phyloP scores from a whole-genome alignment of 2,329 filamentous ascomycete species.

The Exophiala aquamarina region DNA sequence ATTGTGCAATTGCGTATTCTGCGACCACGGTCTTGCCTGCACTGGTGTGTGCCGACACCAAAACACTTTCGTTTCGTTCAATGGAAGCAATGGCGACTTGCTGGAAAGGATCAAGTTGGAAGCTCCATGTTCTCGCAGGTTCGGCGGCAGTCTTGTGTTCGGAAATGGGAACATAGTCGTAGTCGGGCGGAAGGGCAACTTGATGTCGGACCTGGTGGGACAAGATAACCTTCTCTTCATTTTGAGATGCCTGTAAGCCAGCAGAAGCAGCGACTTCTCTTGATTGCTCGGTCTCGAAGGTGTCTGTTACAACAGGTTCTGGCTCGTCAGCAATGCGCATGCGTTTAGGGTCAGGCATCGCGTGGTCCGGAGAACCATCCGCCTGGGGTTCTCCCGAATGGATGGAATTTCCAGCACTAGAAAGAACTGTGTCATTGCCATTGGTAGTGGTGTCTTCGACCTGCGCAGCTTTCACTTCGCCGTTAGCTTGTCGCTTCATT shows the following conservation, averaged over 20 bases:
- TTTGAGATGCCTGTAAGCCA: slow-evolving; percentile 63
- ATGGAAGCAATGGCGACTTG: slow-evolving; percentile 92
- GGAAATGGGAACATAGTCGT: slow-evolving; percentile 92
- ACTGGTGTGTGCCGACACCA: slow-evolving; percentile 96
- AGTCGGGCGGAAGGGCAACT: slow-evolving; percentile 89
- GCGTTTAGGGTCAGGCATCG: slow-evolving; percentile 47
- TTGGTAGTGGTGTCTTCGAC: slow-evolving; percentile 2
- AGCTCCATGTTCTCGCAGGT: slow-evolving; percentile 80
- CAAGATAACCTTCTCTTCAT: slow-evolving; percentile 72
- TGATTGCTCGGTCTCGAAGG: slow-evolving; percentile 92
- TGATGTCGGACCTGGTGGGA: slow-evolving; percentile 99
- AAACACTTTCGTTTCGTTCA: slow-evolving; percentile 89
- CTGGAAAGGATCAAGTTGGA: slow-evolving; percentile 96
- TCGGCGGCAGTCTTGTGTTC: slow-evolving; percentile 87
- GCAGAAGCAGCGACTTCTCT: slow-evolving; percentile 81
- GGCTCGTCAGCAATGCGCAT: slow-evolving; percentile 59
- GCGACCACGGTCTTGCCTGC: slow-evolving; percentile 98
- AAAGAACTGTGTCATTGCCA: slow-evolving; percentile 10
- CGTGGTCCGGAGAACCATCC: slow-evolving; percentile 26
- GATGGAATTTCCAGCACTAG: slow-evolving; percentile 7
- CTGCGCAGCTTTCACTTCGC: slow-evolving; percentile 62
- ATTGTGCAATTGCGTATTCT: slow-evolving; percentile 97
- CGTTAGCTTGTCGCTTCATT: slow-evolving; percentile 78
- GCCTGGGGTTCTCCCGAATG: slow-evolving; percentile 12
- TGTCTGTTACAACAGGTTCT: slow-evolving; percentile 83